phyloP scores from a whole-genome alignment of 768 basidiomycete species.

The Hygrocybe coccinea region DNA sequence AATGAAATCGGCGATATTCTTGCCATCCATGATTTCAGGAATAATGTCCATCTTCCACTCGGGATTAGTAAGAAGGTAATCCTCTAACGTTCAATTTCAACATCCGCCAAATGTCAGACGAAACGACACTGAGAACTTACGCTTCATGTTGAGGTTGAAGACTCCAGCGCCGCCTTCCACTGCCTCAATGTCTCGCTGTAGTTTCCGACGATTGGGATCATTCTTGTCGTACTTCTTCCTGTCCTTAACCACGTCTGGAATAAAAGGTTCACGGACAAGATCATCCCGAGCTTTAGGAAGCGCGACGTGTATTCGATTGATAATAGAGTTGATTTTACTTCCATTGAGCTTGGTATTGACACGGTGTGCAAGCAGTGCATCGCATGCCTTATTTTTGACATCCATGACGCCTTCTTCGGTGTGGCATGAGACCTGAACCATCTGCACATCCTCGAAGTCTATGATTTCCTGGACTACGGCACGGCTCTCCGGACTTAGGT shows the following conservation, averaged over 20 bases:
- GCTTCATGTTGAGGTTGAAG: conserved; percentile 84
- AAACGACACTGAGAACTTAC: conserved; percentile 40
- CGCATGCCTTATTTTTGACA: conserved; percentile 92
- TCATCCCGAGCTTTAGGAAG: conserved; percentile 88
- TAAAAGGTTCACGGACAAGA: conserved; percentile 79
- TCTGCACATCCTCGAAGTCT: conserved; percentile 60
- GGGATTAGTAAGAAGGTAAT: conserved; percentile 82
- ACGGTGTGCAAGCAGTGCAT: conserved; percentile 88
- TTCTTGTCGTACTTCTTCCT: conserved; percentile 81
- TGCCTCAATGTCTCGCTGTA: conserved; percentile 78
- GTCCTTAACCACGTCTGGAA: conserved; percentile 77
- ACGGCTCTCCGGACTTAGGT: conserved; percentile 70
- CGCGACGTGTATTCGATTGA: conserved; percentile 95
- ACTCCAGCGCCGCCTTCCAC: conserved; percentile 89
- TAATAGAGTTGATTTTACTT: conserved; percentile 83
- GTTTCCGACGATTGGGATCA: conserved; percentile 68
- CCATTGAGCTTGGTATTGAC: conserved; percentile 94
- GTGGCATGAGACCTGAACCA: conserved; percentile 87
- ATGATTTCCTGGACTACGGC: conserved; percentile 86
- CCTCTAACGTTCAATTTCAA: conserved; percentile 49
- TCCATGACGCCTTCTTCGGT: conserved; percentile 98
- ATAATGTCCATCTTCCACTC: conserved; percentile 95
- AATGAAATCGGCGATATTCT: conserved; percentile 98
- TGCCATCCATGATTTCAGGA: conserved; percentile 99
- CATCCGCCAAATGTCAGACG: background rate